Evolutionary conservation across 345 rosid genomes (phyloP), one percentile per base, ranked within the genome.

Genomic region (Corymbia maculata): DNA sequence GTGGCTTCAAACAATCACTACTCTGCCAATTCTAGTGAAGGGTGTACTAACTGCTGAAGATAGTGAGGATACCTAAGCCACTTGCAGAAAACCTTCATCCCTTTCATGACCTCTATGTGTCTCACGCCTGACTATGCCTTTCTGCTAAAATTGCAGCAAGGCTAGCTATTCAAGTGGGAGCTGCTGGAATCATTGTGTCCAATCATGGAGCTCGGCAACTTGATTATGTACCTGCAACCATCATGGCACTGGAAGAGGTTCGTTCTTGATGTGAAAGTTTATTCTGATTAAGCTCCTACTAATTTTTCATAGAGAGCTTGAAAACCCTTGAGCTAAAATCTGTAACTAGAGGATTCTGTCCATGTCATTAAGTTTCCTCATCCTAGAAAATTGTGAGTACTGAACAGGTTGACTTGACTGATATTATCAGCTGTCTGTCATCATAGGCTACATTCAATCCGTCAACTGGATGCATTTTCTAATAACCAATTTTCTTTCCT

Each of bases 151-250:
- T 13, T 90, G 91, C 95, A 97, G 99, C 99, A 85, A 94, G 92
- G 91, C 68, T 96, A 59, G 94, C 97, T 13, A 51, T 95, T 87
- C 95, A 96, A 79, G 88, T 85, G 55, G 99, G 98, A 90, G 98
- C 94, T 88, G 96, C 99, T 61, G 98, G 99, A 84, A 97, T 97
- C 53, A 95, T 96, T 42, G 99, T 97, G 45, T 97, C 99, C 87
- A 97, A 97, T 86, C 99, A 97, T 6, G 98, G 99, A 88, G 99
- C 98, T 53, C 98, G 99, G 85, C 99, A 97, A 88, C 98, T 97
- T 28, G 99, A 97, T 92, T 95, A 94, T 90, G 96, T 94, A 36
- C 99, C 99, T 44, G 95, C 98, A 53, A 88, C 99, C 87, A 95
- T 96, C 88, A 87, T 90, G 93, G 98, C 97, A 32, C 90, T 98